A percentile compares a stretch with the other conserved stretches of the same genome.
phyloP scores from a whole-genome alignment of 2,329 filamentous ascomycete species.

The Cladosporium sp. region DNA sequence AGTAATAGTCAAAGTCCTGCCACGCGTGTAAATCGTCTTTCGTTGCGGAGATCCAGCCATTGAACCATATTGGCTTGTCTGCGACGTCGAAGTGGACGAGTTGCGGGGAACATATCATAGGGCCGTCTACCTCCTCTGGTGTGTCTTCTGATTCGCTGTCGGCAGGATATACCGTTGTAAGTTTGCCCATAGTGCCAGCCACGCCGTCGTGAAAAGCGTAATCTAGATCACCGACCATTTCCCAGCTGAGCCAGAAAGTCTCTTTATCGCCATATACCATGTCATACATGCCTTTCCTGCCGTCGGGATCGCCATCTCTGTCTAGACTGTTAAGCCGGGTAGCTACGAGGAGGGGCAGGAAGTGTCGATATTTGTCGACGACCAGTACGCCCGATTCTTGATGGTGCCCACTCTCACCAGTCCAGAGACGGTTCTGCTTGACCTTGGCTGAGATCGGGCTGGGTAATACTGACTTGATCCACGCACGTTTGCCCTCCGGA shows the following conservation, averaged over 20 bases:
- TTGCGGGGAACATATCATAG: slow-evolving; percentile 44
- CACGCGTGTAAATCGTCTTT: slow-evolving; percentile 39
- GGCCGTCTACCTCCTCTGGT: background rate
- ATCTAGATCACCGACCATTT: slow-evolving; percentile 40
- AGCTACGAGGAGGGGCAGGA: slow-evolving; percentile 40
- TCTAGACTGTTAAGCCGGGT: slow-evolving; percentile 42
- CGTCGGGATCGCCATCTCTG: slow-evolving; percentile 37
- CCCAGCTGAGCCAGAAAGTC: slow-evolving; percentile 48
- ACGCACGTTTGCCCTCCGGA: background rate
- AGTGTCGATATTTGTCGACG: slow-evolving; percentile 45
- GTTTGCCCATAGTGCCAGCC: slow-evolving; percentile 32
- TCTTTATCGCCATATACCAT: slow-evolving; percentile 49
- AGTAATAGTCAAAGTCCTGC: slow-evolving; percentile 34
- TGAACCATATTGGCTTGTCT: slow-evolving; percentile 45
- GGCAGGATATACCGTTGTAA: slow-evolving; percentile 18
- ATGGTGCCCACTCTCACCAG: slow-evolving; percentile 34
- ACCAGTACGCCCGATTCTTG: slow-evolving; percentile 47
- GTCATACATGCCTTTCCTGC: slow-evolving; percentile 42
- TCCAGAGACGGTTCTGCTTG: slow-evolving; percentile 36
- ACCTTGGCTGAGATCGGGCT: slow-evolving; percentile 39
- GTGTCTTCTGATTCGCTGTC: slow-evolving; percentile 12
- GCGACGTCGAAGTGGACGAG: slow-evolving; percentile 39
- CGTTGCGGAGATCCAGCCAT: slow-evolving; percentile 42
- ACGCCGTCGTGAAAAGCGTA: slow-evolving; percentile 43
- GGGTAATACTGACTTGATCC: slow-evolving; percentile 34